Evolutionary conservation across 2,329 filamentous ascomycete species (phyloP), one percentile per base, ranked within the genome.

Genomic region (Arthroderma sp.): DNA sequence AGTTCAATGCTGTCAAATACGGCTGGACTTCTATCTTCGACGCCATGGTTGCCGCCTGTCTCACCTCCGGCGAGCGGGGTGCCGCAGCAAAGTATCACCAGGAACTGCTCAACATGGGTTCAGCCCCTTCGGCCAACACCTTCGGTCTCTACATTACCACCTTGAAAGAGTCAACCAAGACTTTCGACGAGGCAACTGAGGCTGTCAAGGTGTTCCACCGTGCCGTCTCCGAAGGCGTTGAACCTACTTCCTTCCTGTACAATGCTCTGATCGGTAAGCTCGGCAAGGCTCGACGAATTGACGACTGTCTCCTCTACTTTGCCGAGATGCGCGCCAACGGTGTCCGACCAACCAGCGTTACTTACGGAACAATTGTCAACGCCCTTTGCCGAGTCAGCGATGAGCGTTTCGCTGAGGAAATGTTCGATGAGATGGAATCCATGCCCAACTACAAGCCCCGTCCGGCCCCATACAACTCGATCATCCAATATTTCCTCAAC

Each of bases 131-230:
- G 2, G 91, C 91, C 37, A 98, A 98, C 71, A 98, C 91, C 0
- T 98, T 93, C 55, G 91, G 91, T 48, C 77, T 98, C 11, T 98
- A 96, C 73, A 98, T 98, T 66, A 96, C 93, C n/a, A 96, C 89
- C 1, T 73, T 98, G 50, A 95, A 96, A 70, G 89, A 94, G 60
- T 94, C 86, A 1, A 86, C 86, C 53, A 94, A 94, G 76, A 96
- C 88, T 0, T 96, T 95, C 53, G 91, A 98, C 58, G 91, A 98
- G 64, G 91, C 91, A 7, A 87, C 87, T 6, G 91, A 96, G 64
- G 91, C 91, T 45, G 83, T 96, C 59, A 93, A 93, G 68, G 94
- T 98, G 64, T 98, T 98, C 72, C 82, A 91, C 58, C 85, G 87
- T 46, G 88, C 91, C 47, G 87, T 93, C 69, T 72, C 83, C 8